phyloP scores from a whole-genome alignment of 306 rosid species.

The Malus sylvestris region DNA sequence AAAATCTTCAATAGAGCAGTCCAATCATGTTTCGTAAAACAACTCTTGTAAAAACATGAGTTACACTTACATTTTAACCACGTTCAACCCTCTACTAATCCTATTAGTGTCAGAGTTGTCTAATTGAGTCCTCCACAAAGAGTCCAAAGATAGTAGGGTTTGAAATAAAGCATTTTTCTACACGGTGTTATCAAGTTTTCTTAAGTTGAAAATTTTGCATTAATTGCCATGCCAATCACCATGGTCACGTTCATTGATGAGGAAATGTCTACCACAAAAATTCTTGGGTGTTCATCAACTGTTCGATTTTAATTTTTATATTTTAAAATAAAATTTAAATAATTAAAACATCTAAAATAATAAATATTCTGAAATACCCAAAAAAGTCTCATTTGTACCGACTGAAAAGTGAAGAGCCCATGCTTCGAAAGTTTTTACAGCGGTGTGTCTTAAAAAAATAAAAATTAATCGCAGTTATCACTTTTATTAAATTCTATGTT shows the following conservation, averaged over 20 bases:
- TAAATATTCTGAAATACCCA: no score
- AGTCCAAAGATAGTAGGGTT: not conserved
- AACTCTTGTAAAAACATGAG: fast-evolving
- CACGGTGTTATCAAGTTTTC: not conserved
- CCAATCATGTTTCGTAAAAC: no score
- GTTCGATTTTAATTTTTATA: no score
- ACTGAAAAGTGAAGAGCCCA: not conserved
- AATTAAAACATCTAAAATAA: no score
- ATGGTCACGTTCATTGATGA: not conserved
- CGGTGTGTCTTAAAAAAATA: no score
- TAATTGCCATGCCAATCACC: not conserved
- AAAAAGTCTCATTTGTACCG: not conserved
- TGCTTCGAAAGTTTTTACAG: not conserved
- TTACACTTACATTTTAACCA: no score
- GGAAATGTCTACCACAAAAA: not conserved
- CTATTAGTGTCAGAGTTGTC: not conserved
- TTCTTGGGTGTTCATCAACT: fast-evolving
- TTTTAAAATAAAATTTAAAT: no score
- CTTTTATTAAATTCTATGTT: no score
- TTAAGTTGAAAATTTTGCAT: not conserved
- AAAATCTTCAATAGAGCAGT: no score
- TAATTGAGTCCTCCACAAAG: not conserved
- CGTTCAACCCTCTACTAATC: not conserved
- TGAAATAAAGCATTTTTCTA: not conserved
- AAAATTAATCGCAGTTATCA: no score